These are phyloP conservation scores for Mediolabrus comicus DNA, from an alignment of 108 stramenopile species.

Conservation along the genomic window DNA sequence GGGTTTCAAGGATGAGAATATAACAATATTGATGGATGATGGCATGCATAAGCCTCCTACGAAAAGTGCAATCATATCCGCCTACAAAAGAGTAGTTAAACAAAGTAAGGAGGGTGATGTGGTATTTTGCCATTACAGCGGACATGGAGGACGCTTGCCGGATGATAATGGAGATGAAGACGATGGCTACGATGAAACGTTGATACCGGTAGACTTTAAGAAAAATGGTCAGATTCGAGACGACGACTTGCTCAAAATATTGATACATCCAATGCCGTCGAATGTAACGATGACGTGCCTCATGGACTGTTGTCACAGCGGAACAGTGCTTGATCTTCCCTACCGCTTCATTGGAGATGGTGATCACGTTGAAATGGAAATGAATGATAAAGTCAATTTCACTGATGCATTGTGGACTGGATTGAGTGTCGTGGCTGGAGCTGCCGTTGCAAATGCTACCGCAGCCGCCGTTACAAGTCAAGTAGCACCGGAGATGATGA, in stretches of 20 bases:
- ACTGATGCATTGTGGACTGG: conserved; percentile 30
- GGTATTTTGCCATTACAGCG: conserved; percentile 81
- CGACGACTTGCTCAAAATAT: conserved; percentile 75
- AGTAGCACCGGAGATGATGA: conserved; percentile 25
- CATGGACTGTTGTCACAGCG: conserved; percentile 84
- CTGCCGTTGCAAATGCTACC: conserved; percentile 5
- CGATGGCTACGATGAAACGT: conserved; percentile 81
- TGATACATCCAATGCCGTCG: conserved; percentile 72
- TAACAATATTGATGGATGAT: conserved; percentile 93
- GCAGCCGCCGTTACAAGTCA: conserved; percentile 6
- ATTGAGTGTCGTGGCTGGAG: conserved; percentile 2
- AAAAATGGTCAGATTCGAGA: conserved; percentile 84
- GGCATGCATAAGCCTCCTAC: conserved; percentile 68
- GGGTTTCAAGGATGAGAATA: conserved; percentile 78
- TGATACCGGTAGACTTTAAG: conserved; percentile 91
- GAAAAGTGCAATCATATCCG: conserved; percentile 69
- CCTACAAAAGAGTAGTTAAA: conserved; percentile 68
- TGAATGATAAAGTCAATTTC: conserved; percentile 36
- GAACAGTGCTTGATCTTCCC: conserved; percentile 81
- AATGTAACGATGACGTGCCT: conserved; percentile 79
- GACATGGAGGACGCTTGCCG: conserved; percentile 68
- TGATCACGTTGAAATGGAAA: conserved; percentile 40
- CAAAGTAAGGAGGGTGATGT: conserved; percentile 75
- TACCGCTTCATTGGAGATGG: conserved; percentile 79
- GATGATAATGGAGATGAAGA: conserved; percentile 67